These are phyloP conservation scores for Cyclotella atomus DNA, from an alignment of 108 stramenopile genomes.

Conservation along the genomic window DNA sequence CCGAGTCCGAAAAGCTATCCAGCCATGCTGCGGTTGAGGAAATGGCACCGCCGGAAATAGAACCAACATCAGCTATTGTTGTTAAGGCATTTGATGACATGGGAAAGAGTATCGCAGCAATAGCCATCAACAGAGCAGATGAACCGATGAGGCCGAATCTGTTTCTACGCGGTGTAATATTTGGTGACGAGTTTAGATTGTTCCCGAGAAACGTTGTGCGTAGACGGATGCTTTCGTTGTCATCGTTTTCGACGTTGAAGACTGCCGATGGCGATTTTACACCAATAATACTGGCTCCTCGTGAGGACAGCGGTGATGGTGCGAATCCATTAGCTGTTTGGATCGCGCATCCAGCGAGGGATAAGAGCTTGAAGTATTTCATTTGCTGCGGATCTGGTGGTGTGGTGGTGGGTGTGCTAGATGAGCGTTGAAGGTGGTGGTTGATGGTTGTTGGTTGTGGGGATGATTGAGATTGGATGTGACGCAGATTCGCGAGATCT, in stretches of 20 bases:
- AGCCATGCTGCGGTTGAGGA: constrained; percentile 38
- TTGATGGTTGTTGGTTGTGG: too few relatives aligned
- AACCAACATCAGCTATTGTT: constrained; percentile 36
- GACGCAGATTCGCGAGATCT: too few relatives aligned
- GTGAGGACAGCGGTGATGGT: neutral
- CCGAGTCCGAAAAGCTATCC: constrained; percentile 70
- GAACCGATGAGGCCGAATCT: constrained; percentile 22
- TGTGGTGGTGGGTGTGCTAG: too few relatives aligned
- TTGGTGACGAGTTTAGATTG: constrained; percentile 2
- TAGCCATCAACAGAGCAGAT: constrained; percentile 22
- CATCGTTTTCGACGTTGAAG: constrained; percentile 6
- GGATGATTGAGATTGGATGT: too few relatives aligned
- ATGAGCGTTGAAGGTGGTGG: too few relatives aligned
- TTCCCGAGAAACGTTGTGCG: constrained; percentile 6
- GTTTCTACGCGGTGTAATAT: constrained; percentile 5
- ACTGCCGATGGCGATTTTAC: constrained; percentile 3
- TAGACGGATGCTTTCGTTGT: constrained; percentile 1
- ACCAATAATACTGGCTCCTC: neutral
- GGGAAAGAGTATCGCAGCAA: constrained; percentile 33
- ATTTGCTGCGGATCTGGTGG: neutral
- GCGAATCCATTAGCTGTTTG: neutral
- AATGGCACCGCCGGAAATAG: constrained; percentile 24
- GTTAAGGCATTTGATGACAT: constrained; percentile 42
- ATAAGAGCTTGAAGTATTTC: constrained; percentile 1
- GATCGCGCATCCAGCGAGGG: neutral